Evolutionary conservation across 345 rosid genomes (phyloP), one percentile per base, ranked within the genome.

Genomic region (Citropsis articulata): DNA sequence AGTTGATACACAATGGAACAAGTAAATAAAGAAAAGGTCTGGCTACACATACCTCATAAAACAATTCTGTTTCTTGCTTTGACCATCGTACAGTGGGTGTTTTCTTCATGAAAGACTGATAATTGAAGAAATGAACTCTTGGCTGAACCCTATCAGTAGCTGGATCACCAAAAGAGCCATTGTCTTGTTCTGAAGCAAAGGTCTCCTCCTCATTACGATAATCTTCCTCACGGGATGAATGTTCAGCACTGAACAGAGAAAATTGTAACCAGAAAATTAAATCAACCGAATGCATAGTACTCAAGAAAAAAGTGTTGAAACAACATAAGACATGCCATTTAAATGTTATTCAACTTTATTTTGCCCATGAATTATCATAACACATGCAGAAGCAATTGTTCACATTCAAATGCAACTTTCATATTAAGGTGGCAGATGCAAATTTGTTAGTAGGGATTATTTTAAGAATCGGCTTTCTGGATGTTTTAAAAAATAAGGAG

Each of bases 61-160:
- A 95, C 83, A 89, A 83, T 68, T 91, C 91, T 7, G 98, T 93
- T 55, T 93, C 98, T 82, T 86, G 84, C 67, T 90, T 95, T 63
- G 98, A 89, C 98, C 98, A 95, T 84, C 92, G 84, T 76, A 75
- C 65, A 42, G 82, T 88, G 21, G 90, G 82, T 69, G 89, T 82
- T 85, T 83, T 90, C 69, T 90, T 83, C 98, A 92, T 91, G 76
- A 80, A 90, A 53, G 97, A 85, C 63, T 93, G 97, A 72, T 87
- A 81, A 79, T 95, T 95, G 68, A 89, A 88, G 27, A 81, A 85
- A 66, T 74, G 25, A 22, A 40, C 67, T 31, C 73, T 85, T 38
- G 83, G 69, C 70, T 69, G 80, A 66, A 6, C 62, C 71, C 75
- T 57, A 73, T 27, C 12, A 70, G 70, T 64, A 27, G 65, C 72